These are phyloP conservation scores for Phaffomyces thermotolerans DNA, from an alignment of 805 yeast genomes.

Conservation along the genomic window DNA sequence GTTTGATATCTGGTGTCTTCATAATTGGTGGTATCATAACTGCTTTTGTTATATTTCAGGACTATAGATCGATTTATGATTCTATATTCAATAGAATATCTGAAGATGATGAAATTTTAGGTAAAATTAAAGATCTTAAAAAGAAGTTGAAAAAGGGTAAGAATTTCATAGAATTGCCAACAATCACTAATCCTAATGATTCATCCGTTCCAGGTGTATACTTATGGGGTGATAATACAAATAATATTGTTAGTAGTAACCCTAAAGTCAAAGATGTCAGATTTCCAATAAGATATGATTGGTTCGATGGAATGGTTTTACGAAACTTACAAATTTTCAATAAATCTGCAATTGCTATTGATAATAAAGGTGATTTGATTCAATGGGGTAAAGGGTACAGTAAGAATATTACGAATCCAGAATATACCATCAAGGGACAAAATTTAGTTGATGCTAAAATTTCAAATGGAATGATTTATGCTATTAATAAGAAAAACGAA, in stretches of 20 bases:
- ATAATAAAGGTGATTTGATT: conserved; percentile 61
- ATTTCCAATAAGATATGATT: conserved; percentile 52
- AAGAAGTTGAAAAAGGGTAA: conserved; percentile 19
- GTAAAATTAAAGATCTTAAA: conserved; percentile 16
- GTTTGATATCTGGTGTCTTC: conserved; percentile 15
- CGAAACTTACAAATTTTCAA: conserved; percentile 49
- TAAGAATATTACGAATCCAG: conserved; percentile 22
- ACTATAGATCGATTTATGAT: conserved; percentile 1
- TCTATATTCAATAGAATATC: conserved; percentile 3
- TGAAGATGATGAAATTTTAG: conserved; percentile 27
- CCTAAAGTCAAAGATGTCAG: conserved; percentile 28
- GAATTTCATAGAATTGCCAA: conserved; percentile 19
- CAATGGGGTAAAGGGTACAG: conserved; percentile 55
- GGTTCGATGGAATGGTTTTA: conserved; percentile 55
- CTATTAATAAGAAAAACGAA: conserved; percentile 31
- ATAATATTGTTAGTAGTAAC: conserved; percentile 27
- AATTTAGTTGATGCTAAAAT: conserved; percentile 36
- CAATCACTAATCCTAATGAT: conserved; percentile 28
- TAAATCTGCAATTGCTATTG: conserved; percentile 44
- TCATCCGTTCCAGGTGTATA: conserved; percentile 51
- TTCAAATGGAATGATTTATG: conserved; percentile 50
- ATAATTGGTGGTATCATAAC: conserved; percentile 5
- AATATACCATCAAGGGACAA: conserved; percentile 39
- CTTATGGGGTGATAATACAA: conserved; percentile 52
- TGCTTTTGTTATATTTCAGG: conserved; percentile 6